Percentiles rank a stretch among this genome's conserved stretches.
Evolutionary conservation across 1,284 basidiomycete genomes (phyloP).

Genomic region (Wolfiporia cocos): DNA sequence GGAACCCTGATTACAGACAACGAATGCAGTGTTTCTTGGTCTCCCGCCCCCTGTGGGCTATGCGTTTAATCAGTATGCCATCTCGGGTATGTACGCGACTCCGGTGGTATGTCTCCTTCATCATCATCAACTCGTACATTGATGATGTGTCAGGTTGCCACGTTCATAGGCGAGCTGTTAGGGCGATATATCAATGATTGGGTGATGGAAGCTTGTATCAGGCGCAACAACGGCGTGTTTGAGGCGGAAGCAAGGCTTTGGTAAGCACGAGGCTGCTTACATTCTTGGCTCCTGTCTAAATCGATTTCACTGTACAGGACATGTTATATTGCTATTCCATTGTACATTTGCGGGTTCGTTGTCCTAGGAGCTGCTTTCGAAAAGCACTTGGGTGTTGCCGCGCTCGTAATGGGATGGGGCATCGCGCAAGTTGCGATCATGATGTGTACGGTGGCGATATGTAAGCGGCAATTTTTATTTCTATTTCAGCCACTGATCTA

Average conservation of each 20-base stretch:
- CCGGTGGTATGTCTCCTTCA: conserved; percentile 42
- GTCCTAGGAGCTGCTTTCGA: conserved; percentile 54
- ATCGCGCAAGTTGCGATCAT: conserved; percentile 54
- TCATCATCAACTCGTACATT: neutral
- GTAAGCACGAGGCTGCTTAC: conserved; percentile 28
- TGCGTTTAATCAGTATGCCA: conserved; percentile 44
- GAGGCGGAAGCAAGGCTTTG: conserved; percentile 66
- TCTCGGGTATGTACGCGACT: conserved; percentile 56
- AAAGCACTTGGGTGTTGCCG: conserved; percentile 47
- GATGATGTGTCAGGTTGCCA: conserved; percentile 38
- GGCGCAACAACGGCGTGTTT: conserved; percentile 62
- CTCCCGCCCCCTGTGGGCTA: conserved; percentile 52
- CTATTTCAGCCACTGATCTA: conserved; percentile 1
- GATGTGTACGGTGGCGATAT: conserved; percentile 62
- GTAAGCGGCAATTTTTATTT: conserved; percentile 27
- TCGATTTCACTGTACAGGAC: conserved; percentile 38
- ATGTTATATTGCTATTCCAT: conserved; percentile 54
- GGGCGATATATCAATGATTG: conserved; percentile 67
- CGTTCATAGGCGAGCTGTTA: conserved; percentile 61
- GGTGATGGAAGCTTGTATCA: conserved; percentile 52
- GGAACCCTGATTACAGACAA: neutral
- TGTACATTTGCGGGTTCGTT: conserved; percentile 62
- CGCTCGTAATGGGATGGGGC: conserved; percentile 64
- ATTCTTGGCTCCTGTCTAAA: neutral
- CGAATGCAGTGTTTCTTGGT: conserved; percentile 65